Evolutionary conservation across 495 filamentous ascomycete genomes (phyloP).

Genomic region (Hypoxylon subgilvum): DNA sequence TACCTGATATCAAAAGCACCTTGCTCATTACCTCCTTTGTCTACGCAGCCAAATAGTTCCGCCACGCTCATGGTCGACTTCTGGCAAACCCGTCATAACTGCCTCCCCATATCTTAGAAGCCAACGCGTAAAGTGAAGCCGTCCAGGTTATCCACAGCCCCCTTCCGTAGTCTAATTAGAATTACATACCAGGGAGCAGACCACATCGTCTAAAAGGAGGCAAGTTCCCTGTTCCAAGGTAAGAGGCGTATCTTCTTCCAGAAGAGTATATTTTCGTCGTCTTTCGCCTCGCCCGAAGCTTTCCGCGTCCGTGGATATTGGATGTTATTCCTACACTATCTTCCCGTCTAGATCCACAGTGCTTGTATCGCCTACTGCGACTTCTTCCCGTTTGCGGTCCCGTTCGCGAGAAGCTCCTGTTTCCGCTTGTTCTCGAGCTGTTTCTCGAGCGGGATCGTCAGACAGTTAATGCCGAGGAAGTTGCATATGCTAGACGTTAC

Average conservation of each 20-base stretch:
- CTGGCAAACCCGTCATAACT: too few species aligned
- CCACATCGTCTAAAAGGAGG: not conserved
- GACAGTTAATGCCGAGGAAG: constrained; percentile 90
- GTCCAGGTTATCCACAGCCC: not conserved
- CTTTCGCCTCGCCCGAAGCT: not conserved
- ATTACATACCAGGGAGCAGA: constrained; percentile 8
- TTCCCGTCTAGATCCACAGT: not conserved
- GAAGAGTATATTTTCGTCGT: constrained; percentile 8
- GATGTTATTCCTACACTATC: not conserved
- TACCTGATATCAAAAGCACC: too few species aligned
- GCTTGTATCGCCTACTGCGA: constrained; percentile 24
- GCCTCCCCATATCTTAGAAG: not conserved
- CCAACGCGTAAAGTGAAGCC: constrained; percentile 9
- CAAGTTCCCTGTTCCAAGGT: not conserved
- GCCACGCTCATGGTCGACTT: too few species aligned
- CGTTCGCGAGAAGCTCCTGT: constrained; percentile 34
- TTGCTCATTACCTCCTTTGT: too few species aligned
- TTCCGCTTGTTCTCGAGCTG: constrained; percentile 51
- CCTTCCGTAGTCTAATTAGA: constrained; percentile 12
- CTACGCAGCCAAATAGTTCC: too few species aligned
- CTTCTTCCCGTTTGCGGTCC: constrained; percentile 41
- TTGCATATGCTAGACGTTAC: constrained; percentile 91
- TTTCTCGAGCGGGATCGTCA: constrained; percentile 79
- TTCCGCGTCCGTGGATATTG: not conserved
- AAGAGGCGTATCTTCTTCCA: constrained; percentile 5